Conservation (phyloP, 257 asterid genomes). For the Hygrophila difformis region DNA sequence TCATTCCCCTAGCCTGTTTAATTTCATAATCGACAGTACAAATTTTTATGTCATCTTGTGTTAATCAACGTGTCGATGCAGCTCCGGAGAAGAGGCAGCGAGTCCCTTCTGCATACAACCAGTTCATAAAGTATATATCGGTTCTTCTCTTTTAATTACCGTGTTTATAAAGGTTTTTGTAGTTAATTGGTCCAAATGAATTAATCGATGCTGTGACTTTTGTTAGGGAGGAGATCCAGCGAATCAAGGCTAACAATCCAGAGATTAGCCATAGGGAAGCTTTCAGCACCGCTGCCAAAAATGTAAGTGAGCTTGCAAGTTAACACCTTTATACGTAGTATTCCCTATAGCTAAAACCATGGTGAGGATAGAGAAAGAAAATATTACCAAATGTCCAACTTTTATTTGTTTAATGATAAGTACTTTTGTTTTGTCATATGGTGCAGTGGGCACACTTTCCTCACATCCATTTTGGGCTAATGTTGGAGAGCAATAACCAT, state of each 20-base stretch:
- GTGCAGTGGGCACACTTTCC: constrained; percentile 91
- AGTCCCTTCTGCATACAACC: constrained; percentile 89
- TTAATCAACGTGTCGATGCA: constrained; percentile 18
- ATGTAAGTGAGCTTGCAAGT: constrained; percentile 32
- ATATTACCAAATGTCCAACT: neutral
- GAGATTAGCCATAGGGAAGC: constrained; percentile 89
- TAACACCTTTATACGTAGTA: neutral
- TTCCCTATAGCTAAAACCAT: neutral
- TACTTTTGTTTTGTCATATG: constrained; percentile 9
- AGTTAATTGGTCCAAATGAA: neutral
- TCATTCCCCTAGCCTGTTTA: too few relatives aligned
- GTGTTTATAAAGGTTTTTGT: too few relatives aligned
- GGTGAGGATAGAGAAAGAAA: neutral
- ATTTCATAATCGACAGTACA: too few relatives aligned
- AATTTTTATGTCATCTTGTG: too few relatives aligned
- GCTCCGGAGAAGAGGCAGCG: constrained; percentile 95
- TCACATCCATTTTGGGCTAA: constrained; percentile 87
- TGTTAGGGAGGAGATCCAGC: constrained; percentile 77
- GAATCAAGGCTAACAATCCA: constrained; percentile 83
- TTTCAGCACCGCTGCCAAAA: constrained; percentile 89
- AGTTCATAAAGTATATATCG: constrained; percentile 63
- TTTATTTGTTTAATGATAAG: neutral
- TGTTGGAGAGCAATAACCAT: constrained; percentile 67
- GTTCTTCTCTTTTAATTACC: too few relatives aligned
- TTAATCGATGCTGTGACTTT: too few relatives aligned